phyloP scores from a whole-genome alignment of 805 yeast species.

The Clavispora fructus region DNA sequence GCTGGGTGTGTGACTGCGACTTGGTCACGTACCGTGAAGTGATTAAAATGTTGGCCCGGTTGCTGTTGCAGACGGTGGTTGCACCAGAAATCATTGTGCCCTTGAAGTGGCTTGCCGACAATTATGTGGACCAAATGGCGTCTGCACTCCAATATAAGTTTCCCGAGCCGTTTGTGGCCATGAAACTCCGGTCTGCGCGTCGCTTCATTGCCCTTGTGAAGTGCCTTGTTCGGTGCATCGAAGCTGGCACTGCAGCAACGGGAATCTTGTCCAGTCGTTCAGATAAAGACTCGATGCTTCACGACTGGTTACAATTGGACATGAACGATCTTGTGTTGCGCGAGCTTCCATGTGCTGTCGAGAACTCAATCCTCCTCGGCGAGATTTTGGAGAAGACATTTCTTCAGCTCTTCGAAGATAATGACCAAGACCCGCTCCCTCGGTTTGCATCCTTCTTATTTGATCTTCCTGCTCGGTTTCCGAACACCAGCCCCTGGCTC shows the following conservation, averaged over 20 bases:
- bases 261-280: constrained; percentile 37
- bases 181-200: constrained; percentile 50
- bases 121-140: constrained; percentile 44
- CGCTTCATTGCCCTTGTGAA: constrained; percentile 49
- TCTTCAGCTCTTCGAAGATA: constrained; percentile 21
- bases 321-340: constrained; percentile 39
- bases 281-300: constrained; percentile 47
- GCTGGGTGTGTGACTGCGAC: constrained; percentile 72
- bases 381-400: constrained; percentile 32
- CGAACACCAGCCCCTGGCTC: constrained; percentile 48
- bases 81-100: constrained; percentile 49
- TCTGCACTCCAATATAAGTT: constrained; percentile 34
- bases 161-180: constrained; percentile 45
- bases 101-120: constrained; percentile 47
- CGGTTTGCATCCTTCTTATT: constrained; percentile 25
- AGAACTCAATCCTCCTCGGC: constrained; percentile 26
- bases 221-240: constrained; percentile 49
- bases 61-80: constrained; percentile 56
- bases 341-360: constrained; percentile 46
- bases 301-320: constrained; percentile 56
- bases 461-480: constrained; percentile 43
- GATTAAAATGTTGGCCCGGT: constrained; percentile 56
- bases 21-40: constrained; percentile 49
- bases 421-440: constrained; percentile 16
- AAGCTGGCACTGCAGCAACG: constrained; percentile 47